Evolutionary conservation across 352 stramenopile genomes (phyloP), one percentile per base, ranked within the genome.

Genomic region (Globisporangium splendens): DNA sequence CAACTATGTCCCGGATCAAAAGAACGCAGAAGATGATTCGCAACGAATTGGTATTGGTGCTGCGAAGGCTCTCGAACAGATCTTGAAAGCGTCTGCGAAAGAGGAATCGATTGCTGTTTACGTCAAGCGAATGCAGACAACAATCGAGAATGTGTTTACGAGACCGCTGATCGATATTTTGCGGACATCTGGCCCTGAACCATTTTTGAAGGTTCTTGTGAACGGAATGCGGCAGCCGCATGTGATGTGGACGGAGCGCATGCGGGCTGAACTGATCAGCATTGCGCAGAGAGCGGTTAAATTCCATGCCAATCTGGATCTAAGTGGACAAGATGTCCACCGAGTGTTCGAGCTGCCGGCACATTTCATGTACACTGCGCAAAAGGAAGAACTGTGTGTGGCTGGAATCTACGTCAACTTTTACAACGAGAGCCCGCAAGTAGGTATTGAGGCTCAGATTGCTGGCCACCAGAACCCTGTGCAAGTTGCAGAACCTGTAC

Each of bases 381-480:
- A 95, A 62, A 88, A 88, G 58, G 77, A 91, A 66, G 86, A 95
- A 53, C 54, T 95, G 33, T 91, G 86, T 31, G 83, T 95, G 2
- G 86, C 86, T 17, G 86, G 84, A 17, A 93, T 95, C 56, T 95
- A 92, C 68, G 86, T 95, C 18, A 95, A 95, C 62, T 95, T 88
- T 38, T 95, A 91, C 72, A 95, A 95, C 63, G 82, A 91, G 56
- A 89, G 89, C 52, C 83, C 86, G 10, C 80, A 93, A 50, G 70
- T 71, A 50, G 82, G 79, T 11, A 79, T 95, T 31, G 63, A 84
- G 6, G 75, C 86, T 14, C 83, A 92, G 57, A 91, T 95, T 59
- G 74, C 84, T 50, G 84, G 83, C 11, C 88, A 77, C 15, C 65
- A 79, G 22, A 91, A 88, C 49, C 63, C 69, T 1, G 58, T 52